A percentile compares a stretch with the other conserved stretches of the same genome.
Conservation (phyloP, 441 rosid genomes). For the Capsella rubella region DNA sequence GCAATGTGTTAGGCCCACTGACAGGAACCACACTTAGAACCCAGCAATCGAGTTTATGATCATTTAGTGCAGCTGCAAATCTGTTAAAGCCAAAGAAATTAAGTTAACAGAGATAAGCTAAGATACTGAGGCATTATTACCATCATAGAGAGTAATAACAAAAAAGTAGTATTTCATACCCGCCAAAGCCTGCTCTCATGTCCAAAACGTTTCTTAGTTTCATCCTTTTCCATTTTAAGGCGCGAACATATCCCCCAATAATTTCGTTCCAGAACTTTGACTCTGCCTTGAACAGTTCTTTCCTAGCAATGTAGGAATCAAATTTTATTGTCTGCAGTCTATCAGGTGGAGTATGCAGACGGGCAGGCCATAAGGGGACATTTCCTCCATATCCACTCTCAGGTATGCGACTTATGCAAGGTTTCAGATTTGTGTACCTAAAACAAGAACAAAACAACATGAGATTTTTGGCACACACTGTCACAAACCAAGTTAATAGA, state of each 20-base stretch:
- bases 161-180: constrained; percentile 54
- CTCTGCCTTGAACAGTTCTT: constrained; percentile 91
- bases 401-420: constrained; percentile 86
- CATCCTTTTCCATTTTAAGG: constrained; percentile 74
- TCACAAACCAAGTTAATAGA: constrained; percentile 13
- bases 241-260: constrained; percentile 72
- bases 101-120: constrained; percentile 15
- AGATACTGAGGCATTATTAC: constrained; percentile 1
- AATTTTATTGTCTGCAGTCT: constrained; percentile 84
- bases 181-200: constrained; percentile 98
- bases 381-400: constrained; percentile 86
- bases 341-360: constrained; percentile 84
- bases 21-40: constrained; percentile 94
- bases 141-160: constrained; percentile 1
- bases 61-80: constrained; percentile 90
- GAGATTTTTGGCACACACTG: constrained; percentile 9
- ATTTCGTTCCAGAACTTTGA: constrained; percentile 83
- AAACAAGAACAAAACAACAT: constrained; percentile 33
- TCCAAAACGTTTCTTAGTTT: constrained; percentile 89
- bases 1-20: constrained; percentile 90
- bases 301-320: constrained; percentile 93
- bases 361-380: constrained; percentile 79
- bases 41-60: constrained; percentile 83
- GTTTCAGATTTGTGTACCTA: constrained; percentile 89
- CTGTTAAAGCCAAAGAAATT: constrained; percentile 52